Evolutionary conservation across 148 eudicot genomes (phyloP).

Genomic region (Amaranthus hypochondriacus): DNA sequence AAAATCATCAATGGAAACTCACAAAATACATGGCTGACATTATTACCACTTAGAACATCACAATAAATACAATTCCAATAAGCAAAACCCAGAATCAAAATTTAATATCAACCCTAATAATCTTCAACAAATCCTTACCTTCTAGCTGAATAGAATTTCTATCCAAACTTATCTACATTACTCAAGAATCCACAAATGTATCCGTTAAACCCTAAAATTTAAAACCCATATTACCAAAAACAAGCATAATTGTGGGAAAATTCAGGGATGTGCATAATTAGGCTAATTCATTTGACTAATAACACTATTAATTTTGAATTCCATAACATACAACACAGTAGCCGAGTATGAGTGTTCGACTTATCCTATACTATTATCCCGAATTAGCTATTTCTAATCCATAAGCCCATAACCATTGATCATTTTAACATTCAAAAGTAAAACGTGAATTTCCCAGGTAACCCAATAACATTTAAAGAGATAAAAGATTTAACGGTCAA

Average conservation of each 20-base stretch:
- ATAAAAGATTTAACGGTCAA: neutral
- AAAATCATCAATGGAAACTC: neutral
- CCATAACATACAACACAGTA: too few species aligned
- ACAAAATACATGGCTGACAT: neutral
- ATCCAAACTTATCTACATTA: neutral
- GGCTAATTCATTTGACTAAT: too few species aligned
- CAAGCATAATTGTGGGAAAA: neutral
- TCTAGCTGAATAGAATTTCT: neutral
- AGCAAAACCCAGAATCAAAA: neutral
- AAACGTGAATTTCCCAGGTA: neutral
- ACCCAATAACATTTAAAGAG: neutral
- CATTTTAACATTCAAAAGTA: neutral
- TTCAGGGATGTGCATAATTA: neutral
- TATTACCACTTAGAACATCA: neutral
- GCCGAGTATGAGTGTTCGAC: too few species aligned
- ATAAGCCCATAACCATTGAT: neutral
- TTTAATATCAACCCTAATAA: neutral
- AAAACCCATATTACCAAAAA: neutral
- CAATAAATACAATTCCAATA: neutral
- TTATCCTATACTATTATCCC: too few species aligned
- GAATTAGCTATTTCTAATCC: too few species aligned
- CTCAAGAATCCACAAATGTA: neutral
- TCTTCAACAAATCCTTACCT: neutral
- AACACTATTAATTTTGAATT: too few species aligned
- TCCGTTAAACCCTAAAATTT: neutral